Conservation (phyloP, 352 stramenopile species). For the Pseudoperonospora humuli region DNA sequence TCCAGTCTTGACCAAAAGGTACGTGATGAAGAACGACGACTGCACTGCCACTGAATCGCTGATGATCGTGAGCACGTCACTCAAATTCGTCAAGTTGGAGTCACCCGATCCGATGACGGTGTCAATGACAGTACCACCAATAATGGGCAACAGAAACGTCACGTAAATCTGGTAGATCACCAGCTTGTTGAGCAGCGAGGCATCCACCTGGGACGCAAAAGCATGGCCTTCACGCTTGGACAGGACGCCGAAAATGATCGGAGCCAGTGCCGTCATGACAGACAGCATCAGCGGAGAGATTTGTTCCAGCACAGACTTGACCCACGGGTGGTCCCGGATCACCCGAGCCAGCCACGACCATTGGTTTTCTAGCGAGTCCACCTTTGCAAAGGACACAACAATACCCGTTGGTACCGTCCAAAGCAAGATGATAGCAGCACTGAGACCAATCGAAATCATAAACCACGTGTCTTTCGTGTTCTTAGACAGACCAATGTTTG, state of each 20-base stretch:
- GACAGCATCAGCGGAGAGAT: conserved; percentile 71
- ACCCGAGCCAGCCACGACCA: conserved; percentile 39
- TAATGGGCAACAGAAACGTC: conserved; percentile 77
- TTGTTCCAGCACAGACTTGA: conserved; percentile 66
- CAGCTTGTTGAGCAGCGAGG: conserved; percentile 75
- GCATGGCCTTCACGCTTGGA: conserved; percentile 76
- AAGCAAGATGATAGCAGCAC: conserved; percentile 68
- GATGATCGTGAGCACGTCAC: conserved; percentile 41
- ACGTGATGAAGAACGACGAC: conserved; percentile 78
- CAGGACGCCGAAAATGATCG: conserved; percentile 77
- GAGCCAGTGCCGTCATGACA: conserved; percentile 68
- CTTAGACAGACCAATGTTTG: conserved; percentile 72
- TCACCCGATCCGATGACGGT: conserved; percentile 45
- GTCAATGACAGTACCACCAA: conserved; percentile 72
- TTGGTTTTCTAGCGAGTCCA: conserved; percentile 41
- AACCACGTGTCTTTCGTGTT: conserved; percentile 65
- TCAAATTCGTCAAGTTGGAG: conserved; percentile 37
- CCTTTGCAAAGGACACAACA: conserved; percentile 68
- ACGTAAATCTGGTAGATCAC: conserved; percentile 80
- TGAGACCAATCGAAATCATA: conserved; percentile 52
- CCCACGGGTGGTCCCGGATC: conserved; percentile 53
- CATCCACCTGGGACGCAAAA: conserved; percentile 48
- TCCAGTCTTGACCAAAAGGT: conserved; percentile 69
- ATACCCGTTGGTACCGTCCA: conserved; percentile 78
- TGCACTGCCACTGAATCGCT: conserved; percentile 61